Base-by-base conservation (phyloP, 176 grass and related monocot species). In the Rhipidocladum racemiflorum region DNA sequence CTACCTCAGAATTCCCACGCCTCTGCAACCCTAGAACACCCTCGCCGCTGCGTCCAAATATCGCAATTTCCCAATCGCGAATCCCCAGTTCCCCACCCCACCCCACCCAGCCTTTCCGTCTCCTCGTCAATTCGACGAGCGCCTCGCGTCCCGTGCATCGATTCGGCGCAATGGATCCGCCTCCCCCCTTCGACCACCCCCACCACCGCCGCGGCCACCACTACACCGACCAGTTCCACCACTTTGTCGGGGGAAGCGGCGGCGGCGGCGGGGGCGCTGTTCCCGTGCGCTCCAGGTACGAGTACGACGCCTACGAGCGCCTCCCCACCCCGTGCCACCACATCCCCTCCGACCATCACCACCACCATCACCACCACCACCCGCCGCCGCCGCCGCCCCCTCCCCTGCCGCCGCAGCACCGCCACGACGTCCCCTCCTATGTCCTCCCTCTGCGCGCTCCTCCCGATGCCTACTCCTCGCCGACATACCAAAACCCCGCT, bases 231-330 rank as follows among this genome's bases (percentile, higher is more conserved):
- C 80, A 46, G 35, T 67, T 68, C 60, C 68, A 70, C 55, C 27
- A 48, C 81, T 23, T 73, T 7, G 29, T 49, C 43, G 68, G 35
- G 20, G 86, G 86, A 18, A 43, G 20, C 3, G 66, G 34, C n/a
- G 21, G 30, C 48, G 83, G 49, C 20, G 72, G 56, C 44, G 76
- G 45, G 9, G 76, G 15, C 30, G 43, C 56, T 30, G 76, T 57
- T 34, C 75, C 78, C 7, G 34, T 72, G 61, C 80, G 87, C 25
- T 72, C 80, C 76, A 92, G 90, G 90, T 92, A 87, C 27, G 76
- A 80, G 48, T 89, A 84, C 48, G 69, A 45, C 46, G 34, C 76
- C 35, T 70, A 73, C 53, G 85, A 87, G 34, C 27, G 27, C 25
- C 27, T 62, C 27, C 2, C 44, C 21, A 4, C 20, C 61, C 21